Evolutionary conservation across 1,284 basidiomycete species (phyloP).

Genomic region (Ustilago sp.): DNA sequence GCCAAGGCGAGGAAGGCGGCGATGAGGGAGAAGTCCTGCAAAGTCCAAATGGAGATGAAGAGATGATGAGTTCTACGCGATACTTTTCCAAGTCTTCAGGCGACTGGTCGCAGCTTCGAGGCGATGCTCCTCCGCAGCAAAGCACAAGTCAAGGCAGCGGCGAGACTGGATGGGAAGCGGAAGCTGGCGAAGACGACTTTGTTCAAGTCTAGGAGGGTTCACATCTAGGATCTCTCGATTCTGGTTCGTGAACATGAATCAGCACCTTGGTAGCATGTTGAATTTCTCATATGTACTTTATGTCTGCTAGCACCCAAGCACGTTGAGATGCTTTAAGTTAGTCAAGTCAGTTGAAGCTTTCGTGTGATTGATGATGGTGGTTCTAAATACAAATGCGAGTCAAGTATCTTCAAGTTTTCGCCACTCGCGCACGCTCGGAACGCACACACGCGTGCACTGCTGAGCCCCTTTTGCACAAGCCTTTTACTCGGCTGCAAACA

Average conservation of each 20-base stretch:
- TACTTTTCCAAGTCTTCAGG: constrained; percentile 33
- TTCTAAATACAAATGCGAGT: too few species aligned
- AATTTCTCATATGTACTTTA: neutral
- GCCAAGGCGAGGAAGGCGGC: neutral
- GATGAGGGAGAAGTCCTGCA: constrained; percentile 23
- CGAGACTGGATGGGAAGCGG: neutral
- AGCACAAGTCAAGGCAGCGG: neutral
- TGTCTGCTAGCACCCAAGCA: neutral
- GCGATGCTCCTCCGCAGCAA: neutral
- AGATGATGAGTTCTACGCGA: constrained; percentile 23
- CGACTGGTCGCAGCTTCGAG: constrained; percentile 45
- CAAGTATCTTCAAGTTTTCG: too few species aligned
- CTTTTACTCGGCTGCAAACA: too few species aligned
- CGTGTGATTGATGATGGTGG: too few species aligned
- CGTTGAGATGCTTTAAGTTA: neutral
- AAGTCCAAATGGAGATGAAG: constrained; percentile 28
- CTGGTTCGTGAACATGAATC: neutral
- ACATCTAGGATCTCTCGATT: neutral
- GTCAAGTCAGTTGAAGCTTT: too few species aligned
- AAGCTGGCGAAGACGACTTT: constrained; percentile 38
- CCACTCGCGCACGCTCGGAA: too few species aligned
- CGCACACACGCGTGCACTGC: too few species aligned
- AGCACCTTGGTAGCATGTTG: neutral
- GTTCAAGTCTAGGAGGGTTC: constrained; percentile 26
- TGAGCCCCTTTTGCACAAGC: too few species aligned